Evolutionary conservation across 768 basidiomycete genomes (phyloP), one percentile per base, ranked within the genome.

Genomic region (Xerocomellus intermedius): DNA sequence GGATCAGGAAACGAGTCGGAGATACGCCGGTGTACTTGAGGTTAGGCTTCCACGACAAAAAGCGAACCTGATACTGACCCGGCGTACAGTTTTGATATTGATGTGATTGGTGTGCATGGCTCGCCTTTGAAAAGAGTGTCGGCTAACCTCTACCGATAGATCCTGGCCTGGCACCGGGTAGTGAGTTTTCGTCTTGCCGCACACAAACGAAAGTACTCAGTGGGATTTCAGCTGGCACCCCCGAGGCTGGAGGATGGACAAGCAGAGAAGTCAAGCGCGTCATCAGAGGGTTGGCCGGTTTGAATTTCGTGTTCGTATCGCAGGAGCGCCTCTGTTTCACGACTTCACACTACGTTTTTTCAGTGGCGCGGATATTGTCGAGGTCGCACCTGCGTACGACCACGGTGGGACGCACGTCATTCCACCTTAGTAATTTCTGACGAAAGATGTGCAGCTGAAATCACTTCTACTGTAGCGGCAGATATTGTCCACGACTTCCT

Each of bases 191-290:
- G 24, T 19, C n/a, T 53, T 6, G 2, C 9, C 32, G 17, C 17
- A 39, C 14, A 26, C 30, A 24, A 33, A 48, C 13, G 19, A 16
- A 38, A 30, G 32, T 38, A 19, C n/a, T 52, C 22, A 56, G 10
- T 14, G 10, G 7, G 16, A 56, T 44, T 39, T 5, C 64, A 90
- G 87, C 91, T 53, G 89, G 91, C 14, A 92, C 91, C 2, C 91
- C 91, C 14, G 91, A 93, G 68, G 78, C 86, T 2, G 91, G 91
- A 32, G 91, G 91, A 13, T 91, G 88, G 89, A 90, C 91, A 4
- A 85, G 82, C 19, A 82, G 90, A 45, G 91, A 92, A 71, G 77
- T 90, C 39, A 91, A 91, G 63, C 81, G 87, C 35, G 88, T 91
- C 61, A 77, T 92, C 48, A 82, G 91, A 55, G 91, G 91, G 14